These are phyloP conservation scores for Aspergillus taichungensis DNA, from an alignment of 495 filamentous ascomycete genomes.

Conservation along the genomic window DNA sequence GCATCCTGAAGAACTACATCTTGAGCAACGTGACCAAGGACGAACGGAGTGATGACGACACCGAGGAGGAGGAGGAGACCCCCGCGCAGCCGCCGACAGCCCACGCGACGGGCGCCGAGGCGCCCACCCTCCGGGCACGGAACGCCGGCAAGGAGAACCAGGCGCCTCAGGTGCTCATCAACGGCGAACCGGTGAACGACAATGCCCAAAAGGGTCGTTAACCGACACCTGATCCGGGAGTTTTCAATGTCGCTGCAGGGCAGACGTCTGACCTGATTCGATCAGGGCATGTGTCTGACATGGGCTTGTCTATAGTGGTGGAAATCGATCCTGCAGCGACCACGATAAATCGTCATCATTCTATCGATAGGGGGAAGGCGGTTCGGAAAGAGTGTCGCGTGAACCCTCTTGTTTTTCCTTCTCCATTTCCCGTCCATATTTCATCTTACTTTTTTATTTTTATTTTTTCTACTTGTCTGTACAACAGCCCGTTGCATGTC, in stretches of 20 bases:
- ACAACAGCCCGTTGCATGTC: constrained; percentile 6
- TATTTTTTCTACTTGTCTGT: constrained; percentile 5
- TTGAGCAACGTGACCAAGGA: constrained; percentile 43
- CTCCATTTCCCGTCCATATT: constrained; percentile 9
- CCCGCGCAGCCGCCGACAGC: constrained; percentile 13
- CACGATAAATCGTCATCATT: not conserved
- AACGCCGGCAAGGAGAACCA: constrained; percentile 26
- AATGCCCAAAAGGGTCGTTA: constrained; percentile 5
- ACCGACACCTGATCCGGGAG: not conserved
- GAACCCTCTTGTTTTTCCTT: not conserved
- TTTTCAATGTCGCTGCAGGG: no score
- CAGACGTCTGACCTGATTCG: no score
- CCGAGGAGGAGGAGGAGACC: constrained; percentile 36
- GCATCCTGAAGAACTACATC: constrained; percentile 56
- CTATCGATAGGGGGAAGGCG: not conserved
- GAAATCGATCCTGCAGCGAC: not conserved
- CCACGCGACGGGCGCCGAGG: constrained; percentile 24
- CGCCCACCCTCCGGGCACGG: constrained; percentile 12
- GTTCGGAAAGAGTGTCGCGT: no score
- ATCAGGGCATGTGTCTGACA: no score
- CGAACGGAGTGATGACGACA: constrained; percentile 54
- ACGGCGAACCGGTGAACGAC: constrained; percentile 28
- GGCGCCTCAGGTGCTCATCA: constrained; percentile 29
- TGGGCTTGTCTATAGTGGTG: not conserved
- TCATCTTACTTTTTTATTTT: constrained; percentile 4